Percentiles rank a stretch among this genome's conserved stretches.
Conservation (phyloP, 768 basidiomycete species). For the Lactarius trivialis region DNA sequence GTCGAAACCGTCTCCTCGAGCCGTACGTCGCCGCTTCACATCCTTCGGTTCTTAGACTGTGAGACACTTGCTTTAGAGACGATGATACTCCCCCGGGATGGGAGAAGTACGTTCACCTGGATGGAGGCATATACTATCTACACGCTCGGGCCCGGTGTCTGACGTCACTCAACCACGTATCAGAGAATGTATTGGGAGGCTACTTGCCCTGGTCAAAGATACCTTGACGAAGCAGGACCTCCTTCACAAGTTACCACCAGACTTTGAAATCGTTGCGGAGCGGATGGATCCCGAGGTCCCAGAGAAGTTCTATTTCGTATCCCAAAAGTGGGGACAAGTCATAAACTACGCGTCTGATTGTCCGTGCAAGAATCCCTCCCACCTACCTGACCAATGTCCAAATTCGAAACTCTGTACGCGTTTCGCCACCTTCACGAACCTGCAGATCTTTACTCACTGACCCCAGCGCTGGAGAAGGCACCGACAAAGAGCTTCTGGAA, state of each 20-base stretch:
- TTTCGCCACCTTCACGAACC: background rate
- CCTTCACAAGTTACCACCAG: background rate
- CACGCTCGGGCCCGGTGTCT: background rate
- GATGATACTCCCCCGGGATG: background rate
- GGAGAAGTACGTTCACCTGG: conserved; percentile 2
- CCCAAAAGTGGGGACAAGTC: background rate
- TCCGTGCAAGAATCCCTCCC: conserved; percentile 1
- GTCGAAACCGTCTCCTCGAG: background rate
- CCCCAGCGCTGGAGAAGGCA: background rate
- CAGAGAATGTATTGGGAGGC: background rate
- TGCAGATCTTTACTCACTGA: background rate
- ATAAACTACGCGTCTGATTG: conserved; percentile 9
- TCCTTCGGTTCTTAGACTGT: background rate
- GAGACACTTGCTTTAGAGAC: background rate
- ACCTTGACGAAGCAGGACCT: background rate
- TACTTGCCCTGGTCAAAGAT: background rate
- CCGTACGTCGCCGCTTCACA: background rate
- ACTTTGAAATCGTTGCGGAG: conserved; percentile 10
- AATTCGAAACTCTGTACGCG: background rate
- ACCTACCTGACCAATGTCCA: background rate
- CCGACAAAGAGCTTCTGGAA: conserved; percentile 4
- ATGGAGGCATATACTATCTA: conserved; percentile 3
- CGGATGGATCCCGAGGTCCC: conserved; percentile 12
- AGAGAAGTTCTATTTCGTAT: conserved; percentile 9
- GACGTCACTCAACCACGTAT: conserved; percentile 11